Percentiles rank a stretch among this genome's conserved stretches.
phyloP scores from a whole-genome alignment of 306 rosid genomes.

The Calophaca sinica region DNA sequence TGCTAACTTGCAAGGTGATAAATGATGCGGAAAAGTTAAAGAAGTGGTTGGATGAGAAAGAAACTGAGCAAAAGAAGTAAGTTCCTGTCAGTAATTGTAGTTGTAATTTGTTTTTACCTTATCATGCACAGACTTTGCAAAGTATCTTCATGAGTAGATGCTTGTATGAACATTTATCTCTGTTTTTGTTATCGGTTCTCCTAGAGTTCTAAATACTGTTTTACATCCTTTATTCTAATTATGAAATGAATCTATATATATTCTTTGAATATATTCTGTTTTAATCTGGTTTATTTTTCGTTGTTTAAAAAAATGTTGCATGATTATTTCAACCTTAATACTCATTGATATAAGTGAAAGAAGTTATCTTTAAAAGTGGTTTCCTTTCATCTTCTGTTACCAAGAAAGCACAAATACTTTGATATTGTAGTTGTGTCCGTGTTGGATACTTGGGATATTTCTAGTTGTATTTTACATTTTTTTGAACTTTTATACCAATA shows the following conservation, averaged over 20 bases:
- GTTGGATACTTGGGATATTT: neutral
- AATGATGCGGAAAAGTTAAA: constrained; percentile 69
- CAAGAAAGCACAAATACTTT: neutral
- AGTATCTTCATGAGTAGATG: neutral
- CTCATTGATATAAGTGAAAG: neutral
- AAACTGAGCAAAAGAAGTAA: constrained; percentile 85
- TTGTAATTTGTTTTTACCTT: neutral
- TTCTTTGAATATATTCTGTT: neutral
- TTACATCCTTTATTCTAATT: constrained; percentile 8
- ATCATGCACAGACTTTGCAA: constrained; percentile 18
- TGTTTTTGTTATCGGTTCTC: neutral
- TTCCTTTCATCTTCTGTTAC: constrained; percentile 6
- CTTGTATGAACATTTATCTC: constrained; percentile 2
- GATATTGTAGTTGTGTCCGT: neutral
- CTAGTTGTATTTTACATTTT: neutral
- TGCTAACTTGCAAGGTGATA: constrained; percentile 69
- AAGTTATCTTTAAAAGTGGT: constrained; percentile 18
- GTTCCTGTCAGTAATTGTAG: constrained; percentile 43
- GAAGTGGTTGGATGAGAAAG: constrained; percentile 84
- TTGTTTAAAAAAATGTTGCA: constrained; percentile 7
- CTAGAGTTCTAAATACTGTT: constrained; percentile 18
- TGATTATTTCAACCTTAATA: neutral
- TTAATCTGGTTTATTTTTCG: constrained; percentile 6
- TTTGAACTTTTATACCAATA: neutral
- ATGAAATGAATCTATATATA: neutral